These are phyloP conservation scores for Ustilago sp. DNA, from an alignment of 1,284 basidiomycete species.

Conservation along the genomic window DNA sequence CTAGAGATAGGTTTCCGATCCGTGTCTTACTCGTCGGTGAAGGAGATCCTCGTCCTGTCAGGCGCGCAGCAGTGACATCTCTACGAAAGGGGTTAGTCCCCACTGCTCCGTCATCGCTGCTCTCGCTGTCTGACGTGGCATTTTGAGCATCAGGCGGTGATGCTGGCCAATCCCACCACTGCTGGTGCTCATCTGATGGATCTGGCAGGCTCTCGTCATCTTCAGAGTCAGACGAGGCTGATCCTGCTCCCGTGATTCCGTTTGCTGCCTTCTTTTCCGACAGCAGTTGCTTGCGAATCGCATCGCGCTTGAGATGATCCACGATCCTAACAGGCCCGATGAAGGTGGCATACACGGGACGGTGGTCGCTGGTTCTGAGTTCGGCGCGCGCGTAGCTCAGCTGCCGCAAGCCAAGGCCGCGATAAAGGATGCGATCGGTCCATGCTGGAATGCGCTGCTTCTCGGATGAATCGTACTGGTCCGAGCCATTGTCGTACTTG, in stretches of 20 bases:
- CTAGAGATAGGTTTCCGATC: slow-evolving; percentile 1
- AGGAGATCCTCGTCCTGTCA: neutral
- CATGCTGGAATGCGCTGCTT: slow-evolving; percentile 96
- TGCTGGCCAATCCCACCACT: slow-evolving; percentile 43
- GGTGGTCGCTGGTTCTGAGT: slow-evolving; percentile 89
- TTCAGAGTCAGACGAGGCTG: slow-evolving; percentile 24
- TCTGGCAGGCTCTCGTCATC: slow-evolving; percentile 38
- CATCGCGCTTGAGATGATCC: slow-evolving; percentile 79
- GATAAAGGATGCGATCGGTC: slow-evolving; percentile 82
- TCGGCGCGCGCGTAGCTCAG: slow-evolving; percentile 76
- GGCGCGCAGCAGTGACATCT: neutral
- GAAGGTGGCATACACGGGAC: slow-evolving; percentile 90
- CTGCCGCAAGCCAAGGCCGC: slow-evolving; percentile 65
- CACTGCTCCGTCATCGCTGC: slow-evolving; percentile 10
- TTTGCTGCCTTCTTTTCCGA: slow-evolving; percentile 31
- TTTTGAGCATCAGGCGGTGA: neutral
- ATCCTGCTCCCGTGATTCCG: slow-evolving; percentile 19
- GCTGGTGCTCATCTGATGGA: slow-evolving; percentile 42
- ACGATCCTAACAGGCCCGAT: slow-evolving; percentile 81
- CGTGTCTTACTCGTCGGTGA: slow-evolving; percentile 9
- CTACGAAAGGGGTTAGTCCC: slow-evolving; percentile 25
- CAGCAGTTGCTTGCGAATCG: slow-evolving; percentile 76
- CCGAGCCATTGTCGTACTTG: slow-evolving; percentile 80
- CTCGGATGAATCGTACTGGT: slow-evolving; percentile 93
- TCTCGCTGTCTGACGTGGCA: slow-evolving; percentile 19